These are phyloP conservation scores for Acer saccharum DNA, from an alignment of 345 rosid genomes.

Conservation along the genomic window DNA sequence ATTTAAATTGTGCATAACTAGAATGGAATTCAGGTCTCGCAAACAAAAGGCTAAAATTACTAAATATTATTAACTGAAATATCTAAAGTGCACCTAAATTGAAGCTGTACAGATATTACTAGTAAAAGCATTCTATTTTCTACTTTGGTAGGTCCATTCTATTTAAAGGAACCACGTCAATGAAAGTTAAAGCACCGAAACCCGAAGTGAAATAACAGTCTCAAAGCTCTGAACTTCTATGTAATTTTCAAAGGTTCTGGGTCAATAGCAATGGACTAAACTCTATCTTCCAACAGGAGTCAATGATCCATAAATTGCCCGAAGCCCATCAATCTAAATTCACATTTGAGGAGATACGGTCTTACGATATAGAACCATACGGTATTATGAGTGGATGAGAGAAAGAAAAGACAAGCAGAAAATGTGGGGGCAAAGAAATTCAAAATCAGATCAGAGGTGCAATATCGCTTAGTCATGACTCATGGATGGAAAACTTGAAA, in stretches of 20 bases:
- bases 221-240: not conserved
- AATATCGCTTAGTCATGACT: not conserved
- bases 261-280: not conserved
- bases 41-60: not conserved
- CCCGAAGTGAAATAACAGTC: not conserved
- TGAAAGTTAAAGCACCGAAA: not conserved
- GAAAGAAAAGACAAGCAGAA: not conserved
- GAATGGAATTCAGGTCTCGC: not conserved
- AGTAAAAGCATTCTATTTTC: not conserved
- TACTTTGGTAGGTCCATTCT: not conserved
- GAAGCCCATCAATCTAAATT: slow-evolving; percentile 1
- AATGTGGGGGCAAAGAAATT: not conserved
- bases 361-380: not conserved
- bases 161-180: not conserved
- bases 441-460: not conserved
- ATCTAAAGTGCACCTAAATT: not conserved
- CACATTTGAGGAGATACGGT: not conserved
- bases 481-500: not conserved
- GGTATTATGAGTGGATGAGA: not conserved
- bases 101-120: not conserved
- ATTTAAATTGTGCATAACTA: not conserved
- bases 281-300: not conserved
- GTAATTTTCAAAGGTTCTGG: not conserved
- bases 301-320: not conserved
- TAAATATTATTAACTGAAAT: not conserved